These are phyloP conservation scores for Neofusicoccum sp. DNA, from an alignment of 2,329 filamentous ascomycete species.

Conservation along the genomic window DNA sequence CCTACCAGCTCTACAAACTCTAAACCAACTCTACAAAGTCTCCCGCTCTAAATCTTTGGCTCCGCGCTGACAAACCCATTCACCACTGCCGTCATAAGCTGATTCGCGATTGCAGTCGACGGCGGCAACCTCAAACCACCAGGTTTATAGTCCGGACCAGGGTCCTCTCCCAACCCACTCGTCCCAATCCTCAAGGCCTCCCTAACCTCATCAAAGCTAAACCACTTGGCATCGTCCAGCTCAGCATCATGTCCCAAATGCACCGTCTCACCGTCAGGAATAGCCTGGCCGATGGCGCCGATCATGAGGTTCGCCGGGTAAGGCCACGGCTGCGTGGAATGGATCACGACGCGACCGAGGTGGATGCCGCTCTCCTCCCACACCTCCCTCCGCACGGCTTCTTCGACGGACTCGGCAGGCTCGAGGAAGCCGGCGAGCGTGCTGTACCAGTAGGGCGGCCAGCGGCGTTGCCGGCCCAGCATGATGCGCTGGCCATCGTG, in stretches of 20 bases:
- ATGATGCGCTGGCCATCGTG: constrained; percentile 74
- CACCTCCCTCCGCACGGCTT: constrained; percentile 51
- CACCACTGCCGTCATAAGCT: constrained; percentile 76
- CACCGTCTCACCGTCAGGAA: constrained; percentile 73
- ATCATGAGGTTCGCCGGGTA: constrained; percentile 56
- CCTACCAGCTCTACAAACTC: not conserved
- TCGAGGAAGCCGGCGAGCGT: constrained; percentile 65
- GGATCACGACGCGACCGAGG: constrained; percentile 51
- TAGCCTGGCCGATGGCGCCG: constrained; percentile 77
- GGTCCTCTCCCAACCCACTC: constrained; percentile 63
- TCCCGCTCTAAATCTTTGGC: constrained; percentile 39
- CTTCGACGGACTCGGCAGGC: constrained; percentile 51
- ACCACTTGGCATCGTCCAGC: constrained; percentile 87
- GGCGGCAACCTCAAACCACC: constrained; percentile 79
- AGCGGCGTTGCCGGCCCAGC: constrained; percentile 81
- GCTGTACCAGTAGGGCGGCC: constrained; percentile 81
- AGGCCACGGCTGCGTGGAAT: constrained; percentile 54
- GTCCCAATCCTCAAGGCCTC: constrained; percentile 69
- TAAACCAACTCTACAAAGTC: not conserved
- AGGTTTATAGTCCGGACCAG: constrained; percentile 68
- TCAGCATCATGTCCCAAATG: constrained; percentile 85
- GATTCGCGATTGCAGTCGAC: constrained; percentile 86
- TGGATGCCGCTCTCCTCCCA: constrained; percentile 51
- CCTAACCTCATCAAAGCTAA: constrained; percentile 73
- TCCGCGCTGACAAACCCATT: constrained; percentile 65